Conservation (phyloP, 2,329 filamentous ascomycete species). For the Hawksworthiomyces lignivorus region DNA sequence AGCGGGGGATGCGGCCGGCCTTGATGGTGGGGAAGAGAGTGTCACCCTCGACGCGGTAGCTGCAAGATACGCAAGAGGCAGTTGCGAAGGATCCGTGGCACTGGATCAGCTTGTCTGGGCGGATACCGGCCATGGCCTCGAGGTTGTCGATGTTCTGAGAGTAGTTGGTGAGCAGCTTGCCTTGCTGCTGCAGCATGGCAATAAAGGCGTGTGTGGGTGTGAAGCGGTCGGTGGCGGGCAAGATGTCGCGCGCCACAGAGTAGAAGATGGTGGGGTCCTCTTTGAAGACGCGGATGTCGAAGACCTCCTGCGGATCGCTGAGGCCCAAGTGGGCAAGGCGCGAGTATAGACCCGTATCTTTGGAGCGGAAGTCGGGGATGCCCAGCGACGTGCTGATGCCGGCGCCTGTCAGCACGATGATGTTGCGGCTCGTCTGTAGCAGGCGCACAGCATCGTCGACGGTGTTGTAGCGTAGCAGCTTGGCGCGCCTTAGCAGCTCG, state of each 20-base stretch:
- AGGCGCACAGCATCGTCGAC: conserved; percentile 80
- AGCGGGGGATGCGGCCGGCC: conserved; percentile 68
- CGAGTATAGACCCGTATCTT: conserved; percentile 84
- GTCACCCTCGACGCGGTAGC: conserved; percentile 64
- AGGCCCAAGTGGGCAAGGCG: conserved; percentile 71
- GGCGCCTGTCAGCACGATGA: conserved; percentile 89
- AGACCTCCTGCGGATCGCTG: conserved; percentile 87
- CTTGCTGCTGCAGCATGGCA: conserved; percentile 74
- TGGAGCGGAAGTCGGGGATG: conserved; percentile 94
- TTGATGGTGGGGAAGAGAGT: conserved; percentile 73
- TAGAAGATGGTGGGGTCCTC: conserved; percentile 85
- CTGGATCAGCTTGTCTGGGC: conserved; percentile 76
- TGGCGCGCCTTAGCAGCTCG: conserved; percentile 73
- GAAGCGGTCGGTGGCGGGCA: conserved; percentile 71
- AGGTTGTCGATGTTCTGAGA: conserved; percentile 99
- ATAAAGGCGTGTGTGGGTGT: conserved; percentile 95
- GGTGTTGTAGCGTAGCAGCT: conserved; percentile 72
- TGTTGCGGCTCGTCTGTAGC: conserved; percentile 67
- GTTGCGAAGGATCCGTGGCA: conserved; percentile 96
- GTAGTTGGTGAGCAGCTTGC: conserved; percentile 91
- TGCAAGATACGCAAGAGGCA: conserved; percentile 79
- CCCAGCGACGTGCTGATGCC: conserved; percentile 95
- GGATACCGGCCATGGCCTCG: conserved; percentile 78
- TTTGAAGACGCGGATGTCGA: conserved; percentile 81
- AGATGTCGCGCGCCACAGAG: conserved; percentile 80